Conservation (phyloP, 2,329 filamentous ascomycete genomes). For the Coleophoma crateriformis region DNA sequence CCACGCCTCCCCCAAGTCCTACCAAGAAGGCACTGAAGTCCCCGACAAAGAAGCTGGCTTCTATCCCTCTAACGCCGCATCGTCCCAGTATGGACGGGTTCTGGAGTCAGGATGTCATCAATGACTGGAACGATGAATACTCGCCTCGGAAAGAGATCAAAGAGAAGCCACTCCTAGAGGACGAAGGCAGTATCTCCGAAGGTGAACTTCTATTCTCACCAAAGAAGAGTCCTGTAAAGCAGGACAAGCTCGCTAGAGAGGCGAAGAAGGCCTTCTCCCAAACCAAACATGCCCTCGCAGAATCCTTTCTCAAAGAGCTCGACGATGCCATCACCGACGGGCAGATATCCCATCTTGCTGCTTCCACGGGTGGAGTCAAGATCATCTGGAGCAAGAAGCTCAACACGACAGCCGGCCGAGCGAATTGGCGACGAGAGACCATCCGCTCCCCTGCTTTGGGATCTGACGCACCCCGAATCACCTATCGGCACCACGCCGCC, state of each 20-base stretch:
- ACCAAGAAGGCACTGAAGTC: conserved; percentile 15
- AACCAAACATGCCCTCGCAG: conserved; percentile 57
- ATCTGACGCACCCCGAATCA: neutral
- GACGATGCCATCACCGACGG: conserved; percentile 59
- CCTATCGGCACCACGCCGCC: conserved; percentile 55
- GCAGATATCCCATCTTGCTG: conserved; percentile 50
- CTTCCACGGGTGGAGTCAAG: conserved; percentile 62
- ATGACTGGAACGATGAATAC: conserved; percentile 60
- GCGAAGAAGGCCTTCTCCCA: conserved; percentile 57
- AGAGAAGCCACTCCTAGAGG: conserved; percentile 6
- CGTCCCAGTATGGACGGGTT: conserved; percentile 49
- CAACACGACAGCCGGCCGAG: conserved; percentile 72
- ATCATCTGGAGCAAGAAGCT: conserved; percentile 74
- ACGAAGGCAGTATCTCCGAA: neutral
- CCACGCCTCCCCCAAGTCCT: conserved; percentile 23
- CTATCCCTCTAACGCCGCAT: conserved; percentile 49
- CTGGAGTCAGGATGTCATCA: conserved; percentile 52
- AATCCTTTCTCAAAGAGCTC: conserved; percentile 61
- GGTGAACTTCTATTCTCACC: conserved; percentile 8
- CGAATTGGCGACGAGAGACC: conserved; percentile 64
- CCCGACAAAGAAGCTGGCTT: conserved; percentile 19
- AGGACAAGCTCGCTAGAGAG: conserved; percentile 29
- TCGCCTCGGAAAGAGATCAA: conserved; percentile 40
- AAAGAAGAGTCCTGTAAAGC: conserved; percentile 27
- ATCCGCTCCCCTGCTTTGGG: conserved; percentile 26